Percentiles rank a stretch among this genome's conserved stretches.
Conservation (phyloP, 331 rosid species). For the Acacia pycnantha region DNA sequence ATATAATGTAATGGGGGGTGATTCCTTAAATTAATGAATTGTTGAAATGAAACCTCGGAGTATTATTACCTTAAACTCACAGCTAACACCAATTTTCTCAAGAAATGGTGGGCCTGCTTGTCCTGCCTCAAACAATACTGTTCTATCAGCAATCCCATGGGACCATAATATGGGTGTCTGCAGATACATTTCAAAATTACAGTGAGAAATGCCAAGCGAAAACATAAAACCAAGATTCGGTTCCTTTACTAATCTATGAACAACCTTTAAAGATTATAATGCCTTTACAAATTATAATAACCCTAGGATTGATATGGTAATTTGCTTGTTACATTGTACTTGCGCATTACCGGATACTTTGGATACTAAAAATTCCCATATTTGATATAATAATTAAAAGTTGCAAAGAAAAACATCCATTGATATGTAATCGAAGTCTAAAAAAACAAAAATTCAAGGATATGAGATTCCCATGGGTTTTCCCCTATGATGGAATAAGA, state of each 20-base stretch:
- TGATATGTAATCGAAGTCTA: no score
- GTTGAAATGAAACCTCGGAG: slow-evolving; percentile 3
- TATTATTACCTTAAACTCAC: slow-evolving; percentile 64
- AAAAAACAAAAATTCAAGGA: background rate
- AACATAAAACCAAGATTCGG: background rate
- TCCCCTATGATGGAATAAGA: background rate
- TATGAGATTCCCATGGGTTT: background rate
- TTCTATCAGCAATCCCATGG: slow-evolving; percentile 64
- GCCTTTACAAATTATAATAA: background rate
- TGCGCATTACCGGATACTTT: background rate
- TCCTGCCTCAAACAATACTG: slow-evolving; percentile 79
- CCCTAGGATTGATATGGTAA: background rate
- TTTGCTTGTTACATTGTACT: background rate
- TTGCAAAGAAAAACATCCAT: background rate
- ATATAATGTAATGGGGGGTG: background rate
- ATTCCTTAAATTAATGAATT: background rate
- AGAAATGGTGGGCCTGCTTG: slow-evolving; percentile 81
- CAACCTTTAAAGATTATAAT: background rate
- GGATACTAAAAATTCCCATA: background rate
- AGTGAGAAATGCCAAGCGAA: background rate
- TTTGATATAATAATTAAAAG: background rate
- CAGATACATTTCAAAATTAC: slow-evolving; percentile 10
- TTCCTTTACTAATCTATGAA: background rate
- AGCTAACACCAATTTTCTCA: slow-evolving; percentile 54
- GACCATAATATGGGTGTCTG: slow-evolving; percentile 83